phyloP scores from a whole-genome alignment of 1,284 basidiomycete genomes.

The Pseudozyma flocculosa region DNA sequence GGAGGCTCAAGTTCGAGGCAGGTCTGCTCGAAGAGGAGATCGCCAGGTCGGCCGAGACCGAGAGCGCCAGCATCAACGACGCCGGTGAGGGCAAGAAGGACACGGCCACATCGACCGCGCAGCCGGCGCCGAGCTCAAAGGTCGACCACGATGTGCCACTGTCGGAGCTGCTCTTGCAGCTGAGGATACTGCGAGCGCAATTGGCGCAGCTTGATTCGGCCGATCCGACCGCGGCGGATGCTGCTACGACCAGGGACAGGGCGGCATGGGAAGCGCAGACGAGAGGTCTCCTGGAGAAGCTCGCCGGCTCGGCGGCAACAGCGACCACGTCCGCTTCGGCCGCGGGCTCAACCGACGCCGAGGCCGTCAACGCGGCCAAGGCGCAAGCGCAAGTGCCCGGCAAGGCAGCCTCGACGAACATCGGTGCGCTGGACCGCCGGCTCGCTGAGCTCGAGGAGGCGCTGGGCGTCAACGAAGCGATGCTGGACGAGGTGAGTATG shows the following conservation, averaged over 20 bases:
- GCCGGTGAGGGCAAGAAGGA: neutral
- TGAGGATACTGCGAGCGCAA: slow-evolving; percentile 19
- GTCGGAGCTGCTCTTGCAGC: slow-evolving; percentile 16
- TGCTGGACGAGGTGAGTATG: slow-evolving; percentile 21
- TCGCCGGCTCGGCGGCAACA: neutral
- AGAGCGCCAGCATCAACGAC: too few relatives aligned
- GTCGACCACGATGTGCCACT: neutral
- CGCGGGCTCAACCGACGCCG: too few relatives aligned
- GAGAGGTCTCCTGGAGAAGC: neutral
- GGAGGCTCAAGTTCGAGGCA: slow-evolving; percentile 31
- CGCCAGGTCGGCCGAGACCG: neutral
- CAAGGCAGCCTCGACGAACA: neutral
- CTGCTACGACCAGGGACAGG: neutral
- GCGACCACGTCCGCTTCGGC: neutral
- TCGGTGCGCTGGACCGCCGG: slow-evolving; percentile 21
- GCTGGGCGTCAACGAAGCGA: slow-evolving; percentile 28
- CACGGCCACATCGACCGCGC: neutral
- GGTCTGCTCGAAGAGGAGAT: slow-evolving; percentile 30
- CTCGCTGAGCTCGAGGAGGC: slow-evolving; percentile 31
- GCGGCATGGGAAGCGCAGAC: neutral
- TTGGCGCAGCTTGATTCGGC: slow-evolving; percentile 6
- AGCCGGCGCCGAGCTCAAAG: neutral
- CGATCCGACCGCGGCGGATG: neutral
- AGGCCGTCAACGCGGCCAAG: too few relatives aligned
- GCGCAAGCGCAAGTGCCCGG: too few relatives aligned